These are phyloP conservation scores for Acer campestre DNA, from an alignment of 345 rosid genomes.

Conservation along the genomic window DNA sequence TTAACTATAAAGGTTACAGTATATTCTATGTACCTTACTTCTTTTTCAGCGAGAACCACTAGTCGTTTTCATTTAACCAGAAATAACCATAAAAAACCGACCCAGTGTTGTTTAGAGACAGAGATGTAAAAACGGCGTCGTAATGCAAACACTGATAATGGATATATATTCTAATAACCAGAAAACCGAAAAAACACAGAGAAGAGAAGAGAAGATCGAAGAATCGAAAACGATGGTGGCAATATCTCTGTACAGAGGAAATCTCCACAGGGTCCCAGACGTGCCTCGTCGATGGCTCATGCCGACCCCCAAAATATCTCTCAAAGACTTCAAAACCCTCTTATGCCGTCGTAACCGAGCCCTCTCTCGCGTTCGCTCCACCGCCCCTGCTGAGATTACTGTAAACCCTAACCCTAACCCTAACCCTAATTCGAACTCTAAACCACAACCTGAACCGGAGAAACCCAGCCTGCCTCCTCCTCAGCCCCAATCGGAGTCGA, in stretches of 20 bases:
- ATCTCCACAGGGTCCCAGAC: constrained; percentile 81
- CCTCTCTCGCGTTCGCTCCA: constrained; percentile 48
- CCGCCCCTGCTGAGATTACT: constrained; percentile 25
- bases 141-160: neutral
- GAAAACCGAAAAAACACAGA: neutral
- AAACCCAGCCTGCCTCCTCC: constrained; percentile 10
- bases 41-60: neutral
- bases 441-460: constrained; percentile 5
- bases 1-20: too few species aligned
- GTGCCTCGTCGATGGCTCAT: constrained; percentile 77
- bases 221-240: constrained; percentile 61
- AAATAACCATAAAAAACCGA: neutral
- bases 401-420: constrained; percentile 28
- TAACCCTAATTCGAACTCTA: constrained; percentile 10
- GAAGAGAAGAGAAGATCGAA: neutral
- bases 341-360: constrained; percentile 65
- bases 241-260: constrained; percentile 88
- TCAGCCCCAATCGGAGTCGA: constrained; percentile 26
- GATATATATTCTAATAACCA: too few species aligned
- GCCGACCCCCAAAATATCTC: constrained; percentile 62
- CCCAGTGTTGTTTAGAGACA: neutral
- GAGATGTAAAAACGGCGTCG: neutral
- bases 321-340: constrained; percentile 67
- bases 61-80: neutral
- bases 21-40: too few species aligned